Base-by-base conservation (phyloP, 2,329 filamentous ascomycete genomes). In the Fusarium pseudonygamai region DNA sequence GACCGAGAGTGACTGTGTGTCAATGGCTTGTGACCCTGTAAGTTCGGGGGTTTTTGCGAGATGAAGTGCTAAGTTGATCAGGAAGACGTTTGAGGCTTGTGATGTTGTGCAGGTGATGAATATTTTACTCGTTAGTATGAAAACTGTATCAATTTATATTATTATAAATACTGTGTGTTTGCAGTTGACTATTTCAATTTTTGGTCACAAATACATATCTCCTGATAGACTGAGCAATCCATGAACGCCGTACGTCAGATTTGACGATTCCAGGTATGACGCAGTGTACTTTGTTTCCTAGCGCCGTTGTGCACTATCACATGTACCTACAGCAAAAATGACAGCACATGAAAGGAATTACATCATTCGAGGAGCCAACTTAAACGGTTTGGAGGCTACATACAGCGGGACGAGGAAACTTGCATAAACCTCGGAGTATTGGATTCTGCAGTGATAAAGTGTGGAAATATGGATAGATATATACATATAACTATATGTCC, bases 11-110 rank as follows among this genome's bases (percentile, higher is more conserved):
- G 53, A 59, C 67, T 67, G 73, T 73, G 77, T 78, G 79, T 75
- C 75, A 73, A 77, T 76, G 77, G 79, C 79, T 79, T 78, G 75
- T 78, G 75, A 75, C 75, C 71, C 71, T 71, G 49, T 64, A 67
- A 34, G 50, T 50, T 64, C 55, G 53, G 64, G 62, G 57, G 28
- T 26, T 72, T 64, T 55, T 58, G 49, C 45, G 37, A 43, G 53
- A 60, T 39, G 53, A 58, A 47, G 43, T 63, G 61, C 50, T 67
- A 45, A 72, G 55, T 50, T 50, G 71, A 71, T 73, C 71, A 73
- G 70, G 60, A 50, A 72, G 50, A 43, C 37, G 30, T 40, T 69
- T 42, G 36, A 49, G 52, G 49, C 56, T 69, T 47, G 46, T 67
- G 56, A 75, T 59, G 52, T 28, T 60, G 55, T 67, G 62, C 75